Evolutionary conservation across 1,139 yeast species (phyloP), one percentile per base, ranked within the genome.

Genomic region (Sugiyamaella xylanicola): DNA sequence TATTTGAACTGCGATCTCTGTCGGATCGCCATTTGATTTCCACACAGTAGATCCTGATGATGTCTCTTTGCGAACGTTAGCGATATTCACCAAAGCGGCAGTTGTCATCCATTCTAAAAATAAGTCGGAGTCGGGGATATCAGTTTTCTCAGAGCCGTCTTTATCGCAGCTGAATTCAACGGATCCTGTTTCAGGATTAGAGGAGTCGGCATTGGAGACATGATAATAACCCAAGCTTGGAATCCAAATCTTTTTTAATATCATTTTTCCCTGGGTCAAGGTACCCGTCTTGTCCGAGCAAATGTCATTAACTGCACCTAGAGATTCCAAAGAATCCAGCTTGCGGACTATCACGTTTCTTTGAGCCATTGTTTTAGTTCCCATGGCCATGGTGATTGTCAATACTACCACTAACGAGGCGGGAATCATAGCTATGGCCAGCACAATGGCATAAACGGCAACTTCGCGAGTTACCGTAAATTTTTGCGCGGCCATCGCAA

Each of bases 311-410:
- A 87, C 86, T 27, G 92, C 87, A 22, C 95, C 95, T 46, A 87
- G 76, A 22, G 91, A 91, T 68, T 87, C 95, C 48, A 87, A 76
- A 1, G 95, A 86, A 67, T 87, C 93, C 58, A 87, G 77, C 64
- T 85, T 87, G 65, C 95, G 78, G 17, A 87, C 91, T 71, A 87
- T 84, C 37, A 87, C 95, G 65, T 86, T 76, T 65, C 85, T 80
- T 49, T 74, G 71, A 42, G 84, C 86, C 95, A 87, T 87, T 15
- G 83, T 86, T 63, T 85, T 86, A 39, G 95, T 87, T 21, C 95
- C 95, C 59, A 86, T 86, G 5, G 95, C 92, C 93, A 87, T 87
- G 3, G 95, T 87, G 59, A 87, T 87, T 15, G 95, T 87, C 59
- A 87, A 78, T 19, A 87, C 95, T 41, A 87, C 95, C 57, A 87